Evolutionary conservation across 179 eudicot species (phyloP).

Genomic region (Vitellaria paradoxa): DNA sequence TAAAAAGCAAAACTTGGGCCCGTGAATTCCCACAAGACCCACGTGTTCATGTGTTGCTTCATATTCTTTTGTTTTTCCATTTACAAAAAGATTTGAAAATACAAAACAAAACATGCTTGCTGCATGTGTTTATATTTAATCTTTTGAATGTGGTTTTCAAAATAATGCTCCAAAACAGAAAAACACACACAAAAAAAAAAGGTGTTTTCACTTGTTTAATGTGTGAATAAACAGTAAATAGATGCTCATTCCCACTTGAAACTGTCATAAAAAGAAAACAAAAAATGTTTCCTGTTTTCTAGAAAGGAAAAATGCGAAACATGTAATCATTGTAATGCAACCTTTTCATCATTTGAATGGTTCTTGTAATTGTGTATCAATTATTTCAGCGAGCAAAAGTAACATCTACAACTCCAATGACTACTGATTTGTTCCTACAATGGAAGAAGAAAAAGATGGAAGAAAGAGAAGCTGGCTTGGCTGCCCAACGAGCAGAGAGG

Average conservation of each 20-base stretch:
- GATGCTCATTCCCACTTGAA: background rate
- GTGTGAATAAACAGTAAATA: background rate
- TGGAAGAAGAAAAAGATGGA: constrained; percentile 84
- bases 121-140: background rate
- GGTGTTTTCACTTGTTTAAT: background rate
- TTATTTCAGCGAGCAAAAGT: constrained; percentile 73
- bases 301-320: background rate
- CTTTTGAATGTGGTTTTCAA: background rate
- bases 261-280: background rate
- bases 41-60: background rate
- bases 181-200: too few relatives aligned
- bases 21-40: too few relatives aligned
- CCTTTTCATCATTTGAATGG: background rate
- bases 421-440: constrained; percentile 66
- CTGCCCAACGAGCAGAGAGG: constrained; percentile 82
- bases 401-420: constrained; percentile 77
- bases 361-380: constrained; percentile 18
- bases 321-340: background rate
- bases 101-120: background rate
- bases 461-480: constrained; percentile 77
- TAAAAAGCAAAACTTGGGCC: too few relatives aligned
- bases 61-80: background rate
- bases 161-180: background rate
- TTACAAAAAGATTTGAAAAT: background rate
- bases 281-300: background rate